Conservation (phyloP, 148 eudicot species). For the Rhododendron griersonianum region DNA sequence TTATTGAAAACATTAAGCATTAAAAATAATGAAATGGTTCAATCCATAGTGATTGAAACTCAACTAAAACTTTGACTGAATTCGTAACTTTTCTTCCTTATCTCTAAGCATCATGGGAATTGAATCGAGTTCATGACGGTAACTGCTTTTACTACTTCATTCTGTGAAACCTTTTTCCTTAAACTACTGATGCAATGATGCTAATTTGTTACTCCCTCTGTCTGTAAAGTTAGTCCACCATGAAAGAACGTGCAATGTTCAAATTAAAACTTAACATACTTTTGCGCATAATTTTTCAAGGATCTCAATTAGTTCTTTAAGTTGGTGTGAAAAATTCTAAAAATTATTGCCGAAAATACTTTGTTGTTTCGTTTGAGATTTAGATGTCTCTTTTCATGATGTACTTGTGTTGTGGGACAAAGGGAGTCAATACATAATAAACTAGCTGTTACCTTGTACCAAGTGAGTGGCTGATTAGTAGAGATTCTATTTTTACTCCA, state of each 20-base stretch:
- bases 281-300: not conserved
- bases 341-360: not conserved
- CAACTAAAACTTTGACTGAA: not conserved
- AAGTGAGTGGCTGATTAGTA: constrained; percentile 32
- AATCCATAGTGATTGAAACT: not conserved
- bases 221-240: not conserved
- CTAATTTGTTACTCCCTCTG: not conserved
- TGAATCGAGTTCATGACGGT: not conserved
- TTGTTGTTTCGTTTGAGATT: not conserved
- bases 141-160: not conserved
- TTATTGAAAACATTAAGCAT: not conserved
- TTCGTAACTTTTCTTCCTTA: not conserved
- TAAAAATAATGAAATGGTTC: not conserved
- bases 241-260: not conserved
- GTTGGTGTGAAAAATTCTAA: not conserved
- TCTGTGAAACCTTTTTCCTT: not conserved
- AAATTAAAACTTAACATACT: not conserved
- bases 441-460: constrained; percentile 36
- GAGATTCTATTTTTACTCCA: constrained; percentile 26
- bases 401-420: not conserved
- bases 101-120: not conserved
- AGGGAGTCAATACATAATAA: not conserved
- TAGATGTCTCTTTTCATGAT: not conserved
- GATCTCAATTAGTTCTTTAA: not conserved
- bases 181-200: not conserved